Evolutionary conservation across 2,329 filamentous ascomycete genomes (phyloP).

Genomic region (Mariannaea sp.): DNA sequence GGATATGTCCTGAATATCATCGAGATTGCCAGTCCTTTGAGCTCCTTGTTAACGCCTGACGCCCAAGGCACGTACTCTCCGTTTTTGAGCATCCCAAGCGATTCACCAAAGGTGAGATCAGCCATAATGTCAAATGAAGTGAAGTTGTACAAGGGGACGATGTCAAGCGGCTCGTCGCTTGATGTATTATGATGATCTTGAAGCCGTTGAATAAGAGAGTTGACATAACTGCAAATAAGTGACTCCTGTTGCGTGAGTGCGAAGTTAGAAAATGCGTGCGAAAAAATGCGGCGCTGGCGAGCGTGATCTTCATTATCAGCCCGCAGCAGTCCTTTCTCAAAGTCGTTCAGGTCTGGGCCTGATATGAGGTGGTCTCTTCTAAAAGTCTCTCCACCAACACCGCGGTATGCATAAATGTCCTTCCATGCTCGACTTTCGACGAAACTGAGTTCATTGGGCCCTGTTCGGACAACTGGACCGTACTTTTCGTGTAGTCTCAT

Average conservation of each 20-base stretch:
- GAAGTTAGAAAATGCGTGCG: slow-evolving; percentile 34
- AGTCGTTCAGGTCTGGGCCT: neutral
- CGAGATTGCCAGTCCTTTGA: neutral
- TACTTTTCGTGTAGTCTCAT: neutral
- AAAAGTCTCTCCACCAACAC: too few species aligned
- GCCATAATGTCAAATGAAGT: slow-evolving; percentile 41
- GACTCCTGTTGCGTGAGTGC: slow-evolving; percentile 34
- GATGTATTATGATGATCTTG: slow-evolving; percentile 29
- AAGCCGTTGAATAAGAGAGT: slow-evolving; percentile 46
- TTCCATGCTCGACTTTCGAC: neutral
- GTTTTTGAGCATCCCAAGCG: slow-evolving; percentile 33
- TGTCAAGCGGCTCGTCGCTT: slow-evolving; percentile 20
- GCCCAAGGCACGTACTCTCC: slow-evolving; percentile 33
- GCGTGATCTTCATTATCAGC: slow-evolving; percentile 19
- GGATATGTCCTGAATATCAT: slow-evolving; percentile 11
- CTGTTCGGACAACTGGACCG: slow-evolving; percentile 5
- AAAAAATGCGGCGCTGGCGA: slow-evolving; percentile 18
- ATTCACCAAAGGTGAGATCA: slow-evolving; percentile 37
- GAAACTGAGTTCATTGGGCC: slow-evolving; percentile 8
- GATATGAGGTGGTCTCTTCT: slow-evolving; percentile 1
- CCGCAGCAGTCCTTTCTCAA: neutral
- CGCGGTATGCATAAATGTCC: too few species aligned
- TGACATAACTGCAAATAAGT: slow-evolving; percentile 44
- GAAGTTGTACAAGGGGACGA: slow-evolving; percentile 39
- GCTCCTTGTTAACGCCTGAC: slow-evolving; percentile 22